Evolutionary conservation across 1,284 basidiomycete genomes (phyloP).

Genomic region (Trichosporon asahii): DNA sequence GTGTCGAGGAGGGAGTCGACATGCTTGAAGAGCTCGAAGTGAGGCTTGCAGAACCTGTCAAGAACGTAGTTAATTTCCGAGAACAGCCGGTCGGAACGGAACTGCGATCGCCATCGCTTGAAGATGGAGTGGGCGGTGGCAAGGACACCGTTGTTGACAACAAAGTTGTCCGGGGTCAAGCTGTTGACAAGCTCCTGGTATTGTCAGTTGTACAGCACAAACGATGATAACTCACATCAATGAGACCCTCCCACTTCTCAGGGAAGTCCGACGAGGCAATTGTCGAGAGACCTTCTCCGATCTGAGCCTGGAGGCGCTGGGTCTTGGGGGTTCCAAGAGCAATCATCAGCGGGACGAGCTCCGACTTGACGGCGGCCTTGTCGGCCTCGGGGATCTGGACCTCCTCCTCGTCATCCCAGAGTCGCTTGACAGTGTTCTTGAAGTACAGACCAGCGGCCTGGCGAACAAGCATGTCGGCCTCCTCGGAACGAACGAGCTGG

Average conservation of each 20-base stretch:
- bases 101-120: constrained; percentile 83
- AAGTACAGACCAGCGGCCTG: constrained; percentile 81
- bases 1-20: constrained; percentile 54
- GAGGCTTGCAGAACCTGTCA: constrained; percentile 74
- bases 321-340: constrained; percentile 52
- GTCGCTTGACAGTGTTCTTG: constrained; percentile 77
- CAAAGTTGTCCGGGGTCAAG: constrained; percentile 72
- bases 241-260: constrained; percentile 72
- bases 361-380: constrained; percentile 55
- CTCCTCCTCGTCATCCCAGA: constrained; percentile 66
- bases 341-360: constrained; percentile 58
- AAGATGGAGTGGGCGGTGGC: constrained; percentile 96
- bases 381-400: constrained; percentile 44
- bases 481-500: constrained; percentile 62
- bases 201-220: constrained; percentile 14
- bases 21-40: constrained; percentile 73
- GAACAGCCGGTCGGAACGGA: constrained; percentile 83
- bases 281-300: constrained; percentile 82
- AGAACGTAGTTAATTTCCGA: constrained; percentile 91
- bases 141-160: constrained; percentile 82
- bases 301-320: constrained; percentile 61
- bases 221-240: constrained; percentile 62
- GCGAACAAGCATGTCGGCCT: constrained; percentile 57
- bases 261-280: constrained; percentile 88
- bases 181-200: constrained; percentile 76